Base-by-base conservation (phyloP, 441 rosid species). In the Populus hybrid region DNA sequence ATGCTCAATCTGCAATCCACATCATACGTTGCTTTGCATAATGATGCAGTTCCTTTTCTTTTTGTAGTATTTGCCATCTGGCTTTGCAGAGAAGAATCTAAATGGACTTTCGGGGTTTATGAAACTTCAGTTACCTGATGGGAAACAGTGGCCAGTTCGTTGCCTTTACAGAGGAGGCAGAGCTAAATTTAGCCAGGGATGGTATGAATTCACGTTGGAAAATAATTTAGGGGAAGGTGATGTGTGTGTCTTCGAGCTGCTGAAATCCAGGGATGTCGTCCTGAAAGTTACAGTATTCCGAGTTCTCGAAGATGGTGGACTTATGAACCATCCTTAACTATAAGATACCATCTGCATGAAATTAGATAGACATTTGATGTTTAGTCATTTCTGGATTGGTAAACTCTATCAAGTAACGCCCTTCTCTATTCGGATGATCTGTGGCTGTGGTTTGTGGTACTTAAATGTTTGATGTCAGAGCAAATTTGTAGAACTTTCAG, bases 141-240 rank as follows among this genome's bases (percentile, higher is more conserved):
- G 97, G 70, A 93, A 79, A 79, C 97, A 94, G 78, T 96, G 98
- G 99, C 91, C 97, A 0, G 99, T 94, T n/a, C 90, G 98, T 34
- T 93, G 97, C 80, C 94, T 90, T 30, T 91, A 92, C 77, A 91
- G 81, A 87, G 96, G 93, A 34, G 98, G 99, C 59, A 87, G 92
- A 86, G 98, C 97, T 64, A 96, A 96, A 81, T 84, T 96, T 75
- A 94, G 98, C 81, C 97, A 88, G 83, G 99, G 99, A 71, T 96
- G 99, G 98, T 93, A 91, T 35, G 97, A 94, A 79, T 96, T 96
- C 84, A 83, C 95, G 1, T 76, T 89, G 84, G 98, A 94, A 85
- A 96, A 94, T 78, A 90, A 91, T 74, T 74, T 96, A 85, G 98
- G 96, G 76, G 98, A 94, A 87, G 99, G 99, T 28, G 99, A 96